A percentile compares a stretch with the other conserved stretches of the same genome.
Evolutionary conservation across 371 early-diverging fungal genomes (phyloP).

Genomic region (Apophysomyces trapeziformis): DNA sequence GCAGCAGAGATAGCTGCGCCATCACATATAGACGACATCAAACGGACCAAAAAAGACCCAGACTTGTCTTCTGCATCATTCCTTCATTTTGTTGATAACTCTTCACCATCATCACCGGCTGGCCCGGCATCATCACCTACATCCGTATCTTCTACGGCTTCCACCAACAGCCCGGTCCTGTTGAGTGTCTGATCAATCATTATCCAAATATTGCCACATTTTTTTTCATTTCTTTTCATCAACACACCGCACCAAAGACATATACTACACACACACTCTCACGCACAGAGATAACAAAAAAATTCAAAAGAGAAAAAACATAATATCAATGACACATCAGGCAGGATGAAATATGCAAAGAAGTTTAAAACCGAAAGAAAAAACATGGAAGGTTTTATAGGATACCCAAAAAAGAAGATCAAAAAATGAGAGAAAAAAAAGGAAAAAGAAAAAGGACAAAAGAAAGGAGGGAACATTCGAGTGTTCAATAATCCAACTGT

Average conservation of each 20-base stretch:
- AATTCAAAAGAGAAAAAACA: slow-evolving; percentile 13
- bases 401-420: not conserved
- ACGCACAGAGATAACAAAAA: slow-evolving; percentile 5
- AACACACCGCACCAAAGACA: not conserved
- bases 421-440: slow-evolving; percentile 14
- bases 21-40: not conserved
- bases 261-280: slow-evolving; percentile 1
- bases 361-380: not conserved
- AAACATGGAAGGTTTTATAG: not conserved
- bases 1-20: not conserved
- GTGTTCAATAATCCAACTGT: not conserved
- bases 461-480: not conserved
- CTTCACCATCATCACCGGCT: slow-evolving; percentile 11
- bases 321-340: slow-evolving; percentile 4
- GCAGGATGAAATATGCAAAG: not conserved
- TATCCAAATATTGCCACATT: slow-evolving; percentile 2
- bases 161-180: slow-evolving; percentile 13
- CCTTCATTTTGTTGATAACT: not conserved
- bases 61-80: slow-evolving; percentile 12
- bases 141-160: slow-evolving; percentile 7
- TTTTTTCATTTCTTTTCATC: slow-evolving; percentile 13
- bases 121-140: slow-evolving; percentile 12
- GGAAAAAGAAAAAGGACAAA: not conserved
- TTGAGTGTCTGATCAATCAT: slow-evolving; percentile 12
- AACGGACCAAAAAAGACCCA: slow-evolving; percentile 10